These are phyloP conservation scores for Termitomyces eurrhizus DNA, from an alignment of 768 basidiomycete species.

Conservation along the genomic window DNA sequence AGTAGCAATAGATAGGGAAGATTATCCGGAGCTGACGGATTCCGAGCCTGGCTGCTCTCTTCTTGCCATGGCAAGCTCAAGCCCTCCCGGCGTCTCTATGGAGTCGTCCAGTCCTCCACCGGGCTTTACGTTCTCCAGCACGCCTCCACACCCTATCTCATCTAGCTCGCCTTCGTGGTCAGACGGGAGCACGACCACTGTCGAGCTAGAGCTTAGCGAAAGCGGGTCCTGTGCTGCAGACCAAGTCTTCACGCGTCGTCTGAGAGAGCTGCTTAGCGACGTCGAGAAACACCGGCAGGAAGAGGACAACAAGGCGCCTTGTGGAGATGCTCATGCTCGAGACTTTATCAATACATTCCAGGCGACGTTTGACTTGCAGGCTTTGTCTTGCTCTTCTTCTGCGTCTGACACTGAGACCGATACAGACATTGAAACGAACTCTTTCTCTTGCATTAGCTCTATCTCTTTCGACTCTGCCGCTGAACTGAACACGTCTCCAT, in stretches of 20 bases:
- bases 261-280: background rate
- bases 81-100: background rate
- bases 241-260: background rate
- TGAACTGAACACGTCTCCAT: background rate
- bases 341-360: background rate
- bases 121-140: background rate
- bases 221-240: background rate
- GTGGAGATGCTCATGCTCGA: background rate
- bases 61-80: background rate
- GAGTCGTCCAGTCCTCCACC: background rate
- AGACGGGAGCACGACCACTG: background rate
- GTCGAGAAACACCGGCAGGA: background rate
- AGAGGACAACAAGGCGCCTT: background rate
- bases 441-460: background rate
- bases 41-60: background rate
- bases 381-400: background rate
- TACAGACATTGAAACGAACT: background rate
- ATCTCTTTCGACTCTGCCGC: background rate
- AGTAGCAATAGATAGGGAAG: too few species aligned
- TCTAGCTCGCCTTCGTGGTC: conserved; percentile 4
- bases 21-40: too few species aligned
- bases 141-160: background rate
- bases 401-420: background rate
- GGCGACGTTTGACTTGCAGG: background rate
- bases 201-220: background rate